These are phyloP conservation scores for Cairneyella variabilis DNA, from an alignment of 495 filamentous ascomycete genomes.

Conservation along the genomic window DNA sequence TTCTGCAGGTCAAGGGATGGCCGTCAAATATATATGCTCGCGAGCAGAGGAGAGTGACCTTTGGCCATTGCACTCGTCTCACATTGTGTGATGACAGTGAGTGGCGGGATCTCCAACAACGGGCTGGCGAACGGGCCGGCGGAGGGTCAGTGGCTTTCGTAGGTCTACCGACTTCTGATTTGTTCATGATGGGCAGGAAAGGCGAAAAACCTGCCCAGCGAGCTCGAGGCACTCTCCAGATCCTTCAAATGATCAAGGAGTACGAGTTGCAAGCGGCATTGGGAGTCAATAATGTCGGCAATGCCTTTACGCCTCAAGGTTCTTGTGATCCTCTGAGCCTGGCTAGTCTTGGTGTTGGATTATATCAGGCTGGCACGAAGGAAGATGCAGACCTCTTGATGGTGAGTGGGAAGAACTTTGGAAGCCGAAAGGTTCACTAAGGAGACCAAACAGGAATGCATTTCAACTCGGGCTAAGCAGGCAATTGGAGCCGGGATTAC, in stretches of 20 bases:
- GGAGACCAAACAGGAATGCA: constrained; percentile 17
- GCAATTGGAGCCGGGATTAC: constrained; percentile 19
- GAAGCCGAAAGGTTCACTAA: neutral
- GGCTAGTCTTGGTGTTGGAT: constrained; percentile 58
- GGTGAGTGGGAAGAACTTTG: constrained; percentile 10
- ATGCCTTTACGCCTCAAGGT: constrained; percentile 73
- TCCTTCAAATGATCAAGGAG: constrained; percentile 59
- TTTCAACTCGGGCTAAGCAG: constrained; percentile 22
- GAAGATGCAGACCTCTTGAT: constrained; percentile 54
- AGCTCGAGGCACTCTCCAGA: constrained; percentile 56
- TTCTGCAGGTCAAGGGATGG: constrained; percentile 47
- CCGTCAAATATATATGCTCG: constrained; percentile 18
- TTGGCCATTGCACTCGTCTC: constrained; percentile 69
- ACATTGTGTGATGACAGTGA: constrained; percentile 50
- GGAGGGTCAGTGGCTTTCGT: constrained; percentile 63
- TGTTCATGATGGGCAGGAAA: constrained; percentile 62
- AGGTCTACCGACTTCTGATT: constrained; percentile 68
- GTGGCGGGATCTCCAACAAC: constrained; percentile 42
- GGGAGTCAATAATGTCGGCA: constrained; percentile 74
- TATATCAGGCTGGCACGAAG: constrained; percentile 65
- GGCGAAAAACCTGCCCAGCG: constrained; percentile 26
- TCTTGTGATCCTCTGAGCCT: constrained; percentile 64
- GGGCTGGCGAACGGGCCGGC: constrained; percentile 42
- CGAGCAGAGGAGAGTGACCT: constrained; percentile 48
- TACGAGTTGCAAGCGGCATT: constrained; percentile 57